Evolutionary conservation across 164 flowering plant genomes (phyloP), one percentile per base, ranked within the genome.

Genomic region (Vitis cinerea): DNA sequence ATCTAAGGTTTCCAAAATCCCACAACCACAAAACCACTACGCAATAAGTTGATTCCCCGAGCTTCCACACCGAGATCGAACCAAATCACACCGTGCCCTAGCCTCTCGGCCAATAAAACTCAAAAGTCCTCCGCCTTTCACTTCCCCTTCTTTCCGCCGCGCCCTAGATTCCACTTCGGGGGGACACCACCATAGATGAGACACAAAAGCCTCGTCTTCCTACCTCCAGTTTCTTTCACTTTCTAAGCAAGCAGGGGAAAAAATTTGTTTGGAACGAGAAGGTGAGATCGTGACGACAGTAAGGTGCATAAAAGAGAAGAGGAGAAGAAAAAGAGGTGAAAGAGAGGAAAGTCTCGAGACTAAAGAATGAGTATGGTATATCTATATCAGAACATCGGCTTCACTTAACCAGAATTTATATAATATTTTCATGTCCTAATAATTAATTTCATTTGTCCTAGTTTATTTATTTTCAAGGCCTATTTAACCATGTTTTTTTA

Each of bases 341-440:
- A 55, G 77, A 59, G 56, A 27, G 79, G 62, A 19, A 19, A 19
- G 19, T 19, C 19, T 19, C 64, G 61, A 27, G 50, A 17, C 19
- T 19, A 15, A n/a, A 16, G 50, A 27, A 30, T 4, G 66, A 27
- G 50, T 1, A 19, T 17, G 54, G 65, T 29, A 47, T 48, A 19
- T 54, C 19, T 67, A 83, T 65, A 67, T 59, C 78, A 19, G 19
- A 19, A 75, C 80, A 81, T 72, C 78, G 74, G 77, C 72, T 57
- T 59, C 58, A 76, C 75, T 76, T 31, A 85, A 84, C 75, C 77
- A 64, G 47, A 81, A 48, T 86, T 79, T 54, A 83, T 65, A 78
- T 66, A 19, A 19, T 8, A n/a, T 23, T 65, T 58, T 85, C 78
- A 64, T 67, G 86, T 85, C 95, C 95, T 75, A 10, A 54, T 48